phyloP scores from a whole-genome alignment of 2,329 filamentous ascomycete genomes.

The Samsoniella hepiali region DNA sequence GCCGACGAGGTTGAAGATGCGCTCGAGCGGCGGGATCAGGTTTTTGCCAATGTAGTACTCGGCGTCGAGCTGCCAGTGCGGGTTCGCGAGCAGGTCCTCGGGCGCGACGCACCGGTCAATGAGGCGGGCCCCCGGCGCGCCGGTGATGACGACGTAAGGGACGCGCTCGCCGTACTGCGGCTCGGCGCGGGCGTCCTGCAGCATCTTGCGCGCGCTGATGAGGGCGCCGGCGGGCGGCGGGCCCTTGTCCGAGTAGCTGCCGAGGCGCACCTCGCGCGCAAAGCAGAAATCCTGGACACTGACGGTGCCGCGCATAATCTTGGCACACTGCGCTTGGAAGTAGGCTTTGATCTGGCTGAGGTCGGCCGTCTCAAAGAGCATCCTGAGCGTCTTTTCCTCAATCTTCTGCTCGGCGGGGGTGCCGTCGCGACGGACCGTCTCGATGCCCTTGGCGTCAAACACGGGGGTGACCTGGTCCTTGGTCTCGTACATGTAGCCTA shows the following conservation, averaged over 20 bases:
- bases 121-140: slow-evolving; percentile 79
- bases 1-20: slow-evolving; percentile 94
- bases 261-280: slow-evolving; percentile 84
- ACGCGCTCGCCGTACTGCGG: slow-evolving; percentile 94
- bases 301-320: slow-evolving; percentile 85
- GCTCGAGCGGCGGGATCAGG: slow-evolving; percentile 87
- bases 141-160: slow-evolving; percentile 89
- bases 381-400: slow-evolving; percentile 83
- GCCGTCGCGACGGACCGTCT: slow-evolving; percentile 92
- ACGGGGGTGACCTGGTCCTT: slow-evolving; percentile 73
- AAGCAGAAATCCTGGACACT: slow-evolving; percentile 97
- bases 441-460: slow-evolving; percentile 97
- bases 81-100: slow-evolving; percentile 73
- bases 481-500: slow-evolving; percentile 93
- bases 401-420: slow-evolving; percentile 96
- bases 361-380: slow-evolving; percentile 87
- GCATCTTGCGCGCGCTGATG: slow-evolving; percentile 82
- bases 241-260: slow-evolving; percentile 75
- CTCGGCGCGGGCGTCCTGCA: slow-evolving; percentile 79
- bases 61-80: slow-evolving; percentile 78
- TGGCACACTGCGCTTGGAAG: slow-evolving; percentile 84
- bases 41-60: slow-evolving; percentile 98
- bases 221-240: slow-evolving; percentile 81
- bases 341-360: slow-evolving; percentile 84
- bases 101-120: slow-evolving; percentile 89